Conservation (phyloP, 2,329 filamentous ascomycete genomes). For the Ophiosphaerella herpotricha region DNA sequence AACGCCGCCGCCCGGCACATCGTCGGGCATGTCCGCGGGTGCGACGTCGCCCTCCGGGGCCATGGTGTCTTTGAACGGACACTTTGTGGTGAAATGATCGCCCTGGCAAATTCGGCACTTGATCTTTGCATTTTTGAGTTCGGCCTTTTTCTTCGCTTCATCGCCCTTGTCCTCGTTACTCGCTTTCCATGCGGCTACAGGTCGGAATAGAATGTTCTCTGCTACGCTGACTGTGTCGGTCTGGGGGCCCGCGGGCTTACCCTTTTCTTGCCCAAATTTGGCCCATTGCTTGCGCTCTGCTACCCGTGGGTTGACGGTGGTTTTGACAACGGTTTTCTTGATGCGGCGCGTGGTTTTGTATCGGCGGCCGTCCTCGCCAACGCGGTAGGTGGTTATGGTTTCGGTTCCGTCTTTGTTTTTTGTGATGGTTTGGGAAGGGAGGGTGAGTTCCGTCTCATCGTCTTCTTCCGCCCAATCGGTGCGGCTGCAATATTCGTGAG, state of each 20-base stretch:
- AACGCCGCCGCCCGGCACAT: slow-evolving; percentile 48
- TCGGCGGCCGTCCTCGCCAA: slow-evolving; percentile 93
- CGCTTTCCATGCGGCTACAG: slow-evolving; percentile 90
- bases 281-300: slow-evolving; percentile 90
- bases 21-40: slow-evolving; percentile 54
- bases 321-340: slow-evolving; percentile 87
- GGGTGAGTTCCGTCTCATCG: slow-evolving; percentile 80
- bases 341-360: slow-evolving; percentile 97
- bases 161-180: slow-evolving; percentile 77
- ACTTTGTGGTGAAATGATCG: slow-evolving; percentile 98
- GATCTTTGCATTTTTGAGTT: slow-evolving; percentile 97
- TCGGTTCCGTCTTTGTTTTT: slow-evolving; percentile 99
- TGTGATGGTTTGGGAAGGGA: slow-evolving; percentile 86
- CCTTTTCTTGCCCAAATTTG: slow-evolving; percentile 91
- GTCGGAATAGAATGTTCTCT: slow-evolving; percentile 98
- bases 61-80: slow-evolving; percentile 99
- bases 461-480: slow-evolving; percentile 92
- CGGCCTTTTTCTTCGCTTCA: slow-evolving; percentile 70
- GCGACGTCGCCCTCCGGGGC: slow-evolving; percentile 68
- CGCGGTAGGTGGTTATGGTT: slow-evolving; percentile 86
- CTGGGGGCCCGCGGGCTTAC: slow-evolving; percentile 80
- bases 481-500: slow-evolving; percentile 49
- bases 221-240: slow-evolving; percentile 89
- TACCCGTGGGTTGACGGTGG: slow-evolving; percentile 94
- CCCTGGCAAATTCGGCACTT: slow-evolving; percentile 99